phyloP scores from a whole-genome alignment of 208 protist genomes.

The Herpetomonas samuelpessoai region DNA sequence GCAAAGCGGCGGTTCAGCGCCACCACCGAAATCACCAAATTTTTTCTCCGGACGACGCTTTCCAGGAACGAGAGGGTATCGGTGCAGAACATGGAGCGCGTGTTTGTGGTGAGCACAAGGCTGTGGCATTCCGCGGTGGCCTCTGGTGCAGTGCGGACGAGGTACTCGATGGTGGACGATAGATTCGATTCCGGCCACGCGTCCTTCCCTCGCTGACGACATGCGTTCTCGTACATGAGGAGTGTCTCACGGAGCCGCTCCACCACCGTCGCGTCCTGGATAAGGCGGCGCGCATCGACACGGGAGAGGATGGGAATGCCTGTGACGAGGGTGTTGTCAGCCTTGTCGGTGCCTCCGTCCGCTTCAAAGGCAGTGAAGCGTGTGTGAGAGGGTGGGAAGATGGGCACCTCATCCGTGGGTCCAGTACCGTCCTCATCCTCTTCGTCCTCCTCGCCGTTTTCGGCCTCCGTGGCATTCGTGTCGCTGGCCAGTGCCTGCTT shows the following conservation, averaged over 20 bases:
- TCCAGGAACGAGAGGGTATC: conserved; percentile 64
- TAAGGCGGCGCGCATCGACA: conserved; percentile 42
- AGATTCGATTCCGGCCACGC: conserved; percentile 63
- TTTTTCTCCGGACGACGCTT: conserved; percentile 73
- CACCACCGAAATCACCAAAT: conserved; percentile 79
- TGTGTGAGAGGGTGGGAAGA: conserved; percentile 39
- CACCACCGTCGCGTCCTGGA: conserved; percentile 51
- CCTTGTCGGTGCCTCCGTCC: conserved; percentile 5
- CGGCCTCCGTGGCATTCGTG: neutral
- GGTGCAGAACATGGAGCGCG: conserved; percentile 26
- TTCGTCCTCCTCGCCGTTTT: neutral
- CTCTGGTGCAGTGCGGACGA: conserved; percentile 64
- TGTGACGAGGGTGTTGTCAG: conserved; percentile 10
- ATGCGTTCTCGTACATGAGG: conserved; percentile 62
- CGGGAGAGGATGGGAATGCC: conserved; percentile 51
- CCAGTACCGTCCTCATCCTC: neutral
- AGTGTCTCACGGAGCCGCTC: conserved; percentile 42
- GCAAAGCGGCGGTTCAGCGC: conserved; percentile 55
- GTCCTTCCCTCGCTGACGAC: conserved; percentile 31
- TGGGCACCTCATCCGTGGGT: conserved; percentile 5
- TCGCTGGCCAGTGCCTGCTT: neutral
- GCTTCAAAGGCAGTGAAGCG: conserved; percentile 36
- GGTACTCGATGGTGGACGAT: conserved; percentile 59
- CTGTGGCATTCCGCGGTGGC: conserved; percentile 59
- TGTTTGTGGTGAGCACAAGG: conserved; percentile 67